Percentiles rank a stretch among this genome's conserved stretches.
phyloP scores from a whole-genome alignment of 371 early-diverging fungal species.

The Phascolomyces articulosus region DNA sequence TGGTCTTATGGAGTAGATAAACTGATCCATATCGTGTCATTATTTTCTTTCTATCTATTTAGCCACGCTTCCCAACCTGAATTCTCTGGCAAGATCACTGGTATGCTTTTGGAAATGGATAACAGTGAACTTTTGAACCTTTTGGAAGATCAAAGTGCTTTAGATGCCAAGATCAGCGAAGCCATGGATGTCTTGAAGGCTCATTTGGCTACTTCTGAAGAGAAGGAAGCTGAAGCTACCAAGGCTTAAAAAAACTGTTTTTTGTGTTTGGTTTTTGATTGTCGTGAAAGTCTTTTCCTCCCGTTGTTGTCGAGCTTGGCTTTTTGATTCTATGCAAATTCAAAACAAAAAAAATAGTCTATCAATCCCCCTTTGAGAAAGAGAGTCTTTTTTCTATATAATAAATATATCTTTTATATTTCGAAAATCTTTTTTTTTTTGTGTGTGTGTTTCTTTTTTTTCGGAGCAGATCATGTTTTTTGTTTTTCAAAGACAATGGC shows the following conservation, averaged over 20 bases:
- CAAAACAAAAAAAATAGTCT: too few species aligned
- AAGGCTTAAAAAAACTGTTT: conserved; percentile 4
- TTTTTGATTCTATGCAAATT: too few species aligned
- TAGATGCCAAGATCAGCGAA: conserved; percentile 80
- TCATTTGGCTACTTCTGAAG: conserved; percentile 43
- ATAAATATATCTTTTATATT: background rate
- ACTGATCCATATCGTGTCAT: background rate
- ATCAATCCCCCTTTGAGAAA: conserved; percentile 5
- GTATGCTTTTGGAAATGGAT: conserved; percentile 99
- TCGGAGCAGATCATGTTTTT: too few species aligned
- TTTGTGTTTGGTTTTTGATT: background rate
- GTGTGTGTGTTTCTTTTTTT: too few species aligned
- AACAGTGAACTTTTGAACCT: conserved; percentile 90
- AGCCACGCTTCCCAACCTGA: conserved; percentile 62
- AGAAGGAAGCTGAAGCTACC: conserved; percentile 10
- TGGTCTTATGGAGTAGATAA: conserved; percentile 5
- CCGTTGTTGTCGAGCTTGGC: too few species aligned
- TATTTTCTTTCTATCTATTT: background rate
- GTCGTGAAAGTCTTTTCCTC: too few species aligned
- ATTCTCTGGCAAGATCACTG: conserved; percentile 96
- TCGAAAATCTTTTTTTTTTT: background rate
- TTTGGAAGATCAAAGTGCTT: conserved; percentile 77
- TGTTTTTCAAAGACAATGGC: background rate
- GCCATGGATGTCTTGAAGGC: conserved; percentile 89
- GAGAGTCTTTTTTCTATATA: conserved; percentile 9